Conservation (phyloP, 106 monocot genomes). For the Vanilla planifolia region DNA sequence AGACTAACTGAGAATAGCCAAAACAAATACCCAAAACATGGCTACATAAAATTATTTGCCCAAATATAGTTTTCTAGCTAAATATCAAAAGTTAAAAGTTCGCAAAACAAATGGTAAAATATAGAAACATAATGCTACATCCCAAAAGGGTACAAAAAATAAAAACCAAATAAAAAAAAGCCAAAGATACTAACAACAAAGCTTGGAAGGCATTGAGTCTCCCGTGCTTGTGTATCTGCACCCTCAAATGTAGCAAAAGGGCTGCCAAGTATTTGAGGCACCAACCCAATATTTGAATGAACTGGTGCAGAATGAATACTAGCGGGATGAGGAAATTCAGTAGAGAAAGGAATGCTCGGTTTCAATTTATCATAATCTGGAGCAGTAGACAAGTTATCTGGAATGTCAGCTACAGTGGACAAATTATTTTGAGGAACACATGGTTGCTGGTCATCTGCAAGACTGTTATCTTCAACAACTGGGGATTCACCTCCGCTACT, state of each 20-base stretch:
- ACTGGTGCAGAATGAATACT: constrained; percentile 40
- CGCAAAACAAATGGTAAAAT: too few species aligned
- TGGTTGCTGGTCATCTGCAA: not conserved
- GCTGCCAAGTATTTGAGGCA: constrained; percentile 50
- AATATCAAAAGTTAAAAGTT: too few species aligned
- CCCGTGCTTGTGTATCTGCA: constrained; percentile 47
- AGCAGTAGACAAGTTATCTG: constrained; percentile 13
- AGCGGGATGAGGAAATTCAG: constrained; percentile 29
- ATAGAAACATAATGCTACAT: too few species aligned
- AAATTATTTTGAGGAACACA: constrained; percentile 27
- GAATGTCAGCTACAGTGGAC: constrained; percentile 17
- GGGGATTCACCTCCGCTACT: constrained; percentile 10
- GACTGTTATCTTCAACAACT: constrained; percentile 13
- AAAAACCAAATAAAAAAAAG: not conserved
- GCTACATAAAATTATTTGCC: too few species aligned
- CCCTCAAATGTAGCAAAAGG: constrained; percentile 39
- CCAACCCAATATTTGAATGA: constrained; percentile 47
- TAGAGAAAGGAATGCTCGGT: constrained; percentile 14
- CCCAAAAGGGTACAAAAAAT: too few species aligned
- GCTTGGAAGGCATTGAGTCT: constrained; percentile 32
- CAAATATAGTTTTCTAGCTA: too few species aligned
- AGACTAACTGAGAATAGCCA: too few species aligned
- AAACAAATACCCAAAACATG: too few species aligned
- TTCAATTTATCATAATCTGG: constrained; percentile 38
- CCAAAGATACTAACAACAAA: constrained; percentile 43